Evolutionary conservation across 2,329 filamentous ascomycete genomes (phyloP), one percentile per base, ranked within the genome.

Genomic region (Colletotrichum coccodes): DNA sequence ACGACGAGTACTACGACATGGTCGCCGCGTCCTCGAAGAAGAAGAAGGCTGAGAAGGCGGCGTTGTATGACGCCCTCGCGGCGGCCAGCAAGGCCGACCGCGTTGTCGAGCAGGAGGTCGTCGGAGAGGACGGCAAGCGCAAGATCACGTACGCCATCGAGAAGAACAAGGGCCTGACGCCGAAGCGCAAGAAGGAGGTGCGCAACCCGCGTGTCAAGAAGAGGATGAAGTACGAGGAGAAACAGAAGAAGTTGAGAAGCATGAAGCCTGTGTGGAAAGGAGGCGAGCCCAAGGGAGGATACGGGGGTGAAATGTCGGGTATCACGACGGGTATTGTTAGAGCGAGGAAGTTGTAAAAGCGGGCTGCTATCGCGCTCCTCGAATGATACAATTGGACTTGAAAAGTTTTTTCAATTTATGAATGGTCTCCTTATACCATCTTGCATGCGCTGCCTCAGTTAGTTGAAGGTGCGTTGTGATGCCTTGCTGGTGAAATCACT

Each of bases 121-220:
- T 97, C 49, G 94, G 92, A 47, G 85, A 90, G 66, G 94, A 97
- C 75, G 95, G 95, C 69, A 97, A 98, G 84, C 87, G 97, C 69
- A 94, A 94, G 80, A 97, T 99, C 79, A 93, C 90, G 21, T 98
- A 98, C 82, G 89, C 91, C 73, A 99, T 99, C 77, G 90, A 95
- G 83, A 98, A 98, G 89, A 99, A 99, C 83, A 98, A 98, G 87
- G 96, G 96, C 36, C 84, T 99, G 71, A 91, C 94, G 68, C 94
- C 95, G 53, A 92, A 92, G 81, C 87, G 95, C 72, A 97, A 92
- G 87, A 98, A 99, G 90, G 95, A 97, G 75, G 92, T 94, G 67
- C 87, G 95, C 71, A 99, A 99, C 83, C 95, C 96, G 40, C 87
- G 96, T 79, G 95, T 98, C 72, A 99, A 98, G 92, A 98, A 98